Percentiles rank a stretch among this genome's conserved stretches.
phyloP scores from a whole-genome alignment of 176 grass and related monocot species.

The Typha latifolia region DNA sequence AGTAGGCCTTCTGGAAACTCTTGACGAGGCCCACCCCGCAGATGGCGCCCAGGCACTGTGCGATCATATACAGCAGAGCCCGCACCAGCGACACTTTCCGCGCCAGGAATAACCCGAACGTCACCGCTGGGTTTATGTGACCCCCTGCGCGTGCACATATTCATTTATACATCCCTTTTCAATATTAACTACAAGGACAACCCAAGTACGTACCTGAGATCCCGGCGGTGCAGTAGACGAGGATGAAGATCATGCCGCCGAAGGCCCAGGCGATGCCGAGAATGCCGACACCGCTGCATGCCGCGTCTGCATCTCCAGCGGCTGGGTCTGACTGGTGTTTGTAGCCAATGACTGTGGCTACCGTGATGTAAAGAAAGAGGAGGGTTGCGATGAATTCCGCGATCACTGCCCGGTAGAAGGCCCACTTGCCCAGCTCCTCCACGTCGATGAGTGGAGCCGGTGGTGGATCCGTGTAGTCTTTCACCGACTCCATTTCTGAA shows the following conservation, averaged over 20 bases:
- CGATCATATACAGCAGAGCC: conserved; percentile 70
- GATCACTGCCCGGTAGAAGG: conserved; percentile 78
- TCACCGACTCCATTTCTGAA: conserved; percentile 9
- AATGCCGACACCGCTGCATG: conserved; percentile 63
- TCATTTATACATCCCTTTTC: too few species aligned
- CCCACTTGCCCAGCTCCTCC: conserved; percentile 66
- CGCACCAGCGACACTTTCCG: conserved; percentile 84
- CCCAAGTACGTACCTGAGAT: conserved; percentile 63
- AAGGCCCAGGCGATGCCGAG: conserved; percentile 98
- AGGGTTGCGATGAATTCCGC: conserved; percentile 91
- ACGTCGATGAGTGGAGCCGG: conserved; percentile 61
- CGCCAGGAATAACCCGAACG: conserved; percentile 75
- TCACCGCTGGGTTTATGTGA: too few species aligned
- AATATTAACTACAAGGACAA: too few species aligned
- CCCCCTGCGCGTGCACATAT: too few species aligned
- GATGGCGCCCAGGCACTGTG: conserved; percentile 91
- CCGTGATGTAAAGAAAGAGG: conserved; percentile 85
- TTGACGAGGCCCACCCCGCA: conserved; percentile 84
- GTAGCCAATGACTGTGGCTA: conserved; percentile 86
- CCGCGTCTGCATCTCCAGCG: conserved; percentile 15
- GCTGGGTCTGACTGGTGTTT: conserved; percentile 34
- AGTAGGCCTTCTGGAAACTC: conserved; percentile 84
- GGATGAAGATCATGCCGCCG: conserved; percentile 98
- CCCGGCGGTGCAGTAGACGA: conserved; percentile 98
- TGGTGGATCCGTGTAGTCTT: conserved; percentile 88